A percentile compares a stretch with the other conserved stretches of the same genome.
Evolutionary conservation across 2,329 filamentous ascomycete species (phyloP).

Genomic region (Hypomyces perniciosus): DNA sequence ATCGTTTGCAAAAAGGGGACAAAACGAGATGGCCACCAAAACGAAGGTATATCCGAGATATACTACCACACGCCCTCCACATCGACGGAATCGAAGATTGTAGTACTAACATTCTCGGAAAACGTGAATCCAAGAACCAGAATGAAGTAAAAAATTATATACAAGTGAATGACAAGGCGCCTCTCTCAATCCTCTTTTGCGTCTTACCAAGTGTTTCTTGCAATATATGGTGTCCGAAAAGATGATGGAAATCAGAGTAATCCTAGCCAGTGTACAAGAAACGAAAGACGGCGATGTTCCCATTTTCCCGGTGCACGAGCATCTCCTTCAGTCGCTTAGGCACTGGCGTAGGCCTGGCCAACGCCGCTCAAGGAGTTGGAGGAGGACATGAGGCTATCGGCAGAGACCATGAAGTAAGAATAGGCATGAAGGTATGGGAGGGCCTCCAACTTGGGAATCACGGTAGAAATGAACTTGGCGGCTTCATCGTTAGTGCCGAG

Average conservation of each 20-base stretch:
- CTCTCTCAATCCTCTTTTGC: constrained; percentile 13
- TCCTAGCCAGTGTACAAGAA: constrained; percentile 35
- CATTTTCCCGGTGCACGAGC: constrained; percentile 1
- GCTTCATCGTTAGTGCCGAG: constrained; percentile 38
- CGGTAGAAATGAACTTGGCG: constrained; percentile 42
- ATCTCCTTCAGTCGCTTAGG: constrained; percentile 18
- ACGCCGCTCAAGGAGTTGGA: constrained; percentile 36
- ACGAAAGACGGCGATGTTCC: constrained; percentile 17
- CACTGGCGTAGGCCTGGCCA: constrained; percentile 45
- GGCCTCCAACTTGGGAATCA: constrained; percentile 43
- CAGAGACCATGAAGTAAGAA: constrained; percentile 50
- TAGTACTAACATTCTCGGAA: constrained; percentile 2
- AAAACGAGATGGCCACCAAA: constrained; percentile 5
- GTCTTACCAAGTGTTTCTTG: constrained; percentile 17
- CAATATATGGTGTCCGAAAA: constrained; percentile 17
- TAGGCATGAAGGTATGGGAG: constrained; percentile 49
- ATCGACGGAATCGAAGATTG: not conserved
- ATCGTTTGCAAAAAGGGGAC: constrained; percentile 3
- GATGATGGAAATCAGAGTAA: constrained; percentile 24
- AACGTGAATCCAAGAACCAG: constrained; percentile 7
- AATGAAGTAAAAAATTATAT: constrained; percentile 21
- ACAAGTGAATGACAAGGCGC: constrained; percentile 21
- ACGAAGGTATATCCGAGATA: constrained; percentile 2
- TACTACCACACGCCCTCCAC: not conserved
- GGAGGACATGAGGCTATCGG: constrained; percentile 37